Evolutionary conservation across 306 rosid species (phyloP).

Genomic region (Rubus parviflorus): DNA sequence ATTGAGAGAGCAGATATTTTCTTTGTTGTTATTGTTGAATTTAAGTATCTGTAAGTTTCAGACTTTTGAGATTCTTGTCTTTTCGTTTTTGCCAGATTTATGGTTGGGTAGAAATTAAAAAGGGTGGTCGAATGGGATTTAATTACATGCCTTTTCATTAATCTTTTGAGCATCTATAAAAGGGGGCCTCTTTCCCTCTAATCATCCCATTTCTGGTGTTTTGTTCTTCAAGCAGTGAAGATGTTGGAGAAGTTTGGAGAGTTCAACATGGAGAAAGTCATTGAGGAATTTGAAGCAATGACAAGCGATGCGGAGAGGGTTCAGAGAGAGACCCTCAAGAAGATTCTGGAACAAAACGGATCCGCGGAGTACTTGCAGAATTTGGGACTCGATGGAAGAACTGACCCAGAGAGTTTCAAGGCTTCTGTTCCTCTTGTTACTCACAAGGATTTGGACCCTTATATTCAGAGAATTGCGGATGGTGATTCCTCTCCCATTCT

Average conservation of each 20-base stretch:
- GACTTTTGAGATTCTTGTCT: background rate
- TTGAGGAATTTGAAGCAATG: conserved; percentile 70
- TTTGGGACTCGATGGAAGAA: conserved; percentile 70
- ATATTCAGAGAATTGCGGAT: conserved; percentile 64
- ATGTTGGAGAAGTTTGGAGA: conserved; percentile 74
- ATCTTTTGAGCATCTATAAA: background rate
- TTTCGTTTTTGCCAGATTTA: background rate
- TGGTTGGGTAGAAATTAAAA: background rate
- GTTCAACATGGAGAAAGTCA: conserved; percentile 57
- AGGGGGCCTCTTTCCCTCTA: background rate
- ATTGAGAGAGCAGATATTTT: background rate
- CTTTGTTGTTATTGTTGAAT: background rate
- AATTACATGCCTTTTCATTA: background rate
- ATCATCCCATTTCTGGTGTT: background rate
- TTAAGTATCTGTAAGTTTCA: background rate
- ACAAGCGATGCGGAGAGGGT: conserved; percentile 72
- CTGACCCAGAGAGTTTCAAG: conserved; percentile 80
- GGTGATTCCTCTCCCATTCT: conserved; percentile 69
- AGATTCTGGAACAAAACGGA: conserved; percentile 70
- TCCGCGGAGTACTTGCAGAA: conserved; percentile 72
- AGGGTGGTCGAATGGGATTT: background rate
- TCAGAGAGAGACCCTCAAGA: conserved; percentile 65
- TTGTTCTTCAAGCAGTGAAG: conserved; percentile 22
- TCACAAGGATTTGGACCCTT: conserved; percentile 68
- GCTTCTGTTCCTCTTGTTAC: conserved; percentile 70